Percentiles rank a stretch among this genome's conserved stretches.
Conservation (phyloP, 805 yeast species). For the Myxozyma nipponensis region DNA sequence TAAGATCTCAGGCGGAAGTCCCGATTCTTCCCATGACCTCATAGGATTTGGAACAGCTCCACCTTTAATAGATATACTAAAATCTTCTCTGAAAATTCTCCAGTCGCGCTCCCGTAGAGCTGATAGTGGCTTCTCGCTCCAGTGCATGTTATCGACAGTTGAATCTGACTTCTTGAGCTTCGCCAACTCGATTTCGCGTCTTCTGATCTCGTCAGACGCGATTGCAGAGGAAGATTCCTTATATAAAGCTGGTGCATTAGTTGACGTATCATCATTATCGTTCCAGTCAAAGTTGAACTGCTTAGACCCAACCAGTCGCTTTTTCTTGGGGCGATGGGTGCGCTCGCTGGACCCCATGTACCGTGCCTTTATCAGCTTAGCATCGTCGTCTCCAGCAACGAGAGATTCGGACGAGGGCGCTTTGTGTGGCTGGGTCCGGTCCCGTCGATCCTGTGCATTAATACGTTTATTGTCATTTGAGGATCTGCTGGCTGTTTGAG, state of each 20-base stretch:
- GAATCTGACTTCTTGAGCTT: conserved; percentile 27
- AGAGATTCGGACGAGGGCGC: not conserved
- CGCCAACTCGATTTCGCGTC: conserved; percentile 21
- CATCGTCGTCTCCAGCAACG: conserved; percentile 3
- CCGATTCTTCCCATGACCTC: conserved; percentile 67
- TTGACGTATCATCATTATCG: conserved; percentile 60
- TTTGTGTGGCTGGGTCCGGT: too few species aligned
- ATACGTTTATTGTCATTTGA: not conserved
- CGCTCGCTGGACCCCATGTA: conserved; percentile 19
- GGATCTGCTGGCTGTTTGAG: not conserved
- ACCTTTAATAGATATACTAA: conserved; percentile 56
- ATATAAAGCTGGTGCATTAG: conserved; percentile 31
- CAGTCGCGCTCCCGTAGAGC: conserved; percentile 83
- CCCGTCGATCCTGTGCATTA: not conserved
- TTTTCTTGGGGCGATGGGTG: conserved; percentile 11
- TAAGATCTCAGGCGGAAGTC: conserved; percentile 44
- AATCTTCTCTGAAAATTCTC: conserved; percentile 82
- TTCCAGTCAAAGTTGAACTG: conserved; percentile 71
- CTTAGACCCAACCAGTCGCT: conserved; percentile 27
- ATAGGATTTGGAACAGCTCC: conserved; percentile 52
- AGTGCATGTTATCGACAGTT: conserved; percentile 41
- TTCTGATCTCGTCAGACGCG: conserved; percentile 11
- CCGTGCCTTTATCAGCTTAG: conserved; percentile 21
- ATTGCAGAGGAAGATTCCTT: conserved; percentile 41
- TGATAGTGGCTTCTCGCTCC: conserved; percentile 63